phyloP scores from a whole-genome alignment of 441 rosid genomes.

The Pelargonium citronellum region DNA sequence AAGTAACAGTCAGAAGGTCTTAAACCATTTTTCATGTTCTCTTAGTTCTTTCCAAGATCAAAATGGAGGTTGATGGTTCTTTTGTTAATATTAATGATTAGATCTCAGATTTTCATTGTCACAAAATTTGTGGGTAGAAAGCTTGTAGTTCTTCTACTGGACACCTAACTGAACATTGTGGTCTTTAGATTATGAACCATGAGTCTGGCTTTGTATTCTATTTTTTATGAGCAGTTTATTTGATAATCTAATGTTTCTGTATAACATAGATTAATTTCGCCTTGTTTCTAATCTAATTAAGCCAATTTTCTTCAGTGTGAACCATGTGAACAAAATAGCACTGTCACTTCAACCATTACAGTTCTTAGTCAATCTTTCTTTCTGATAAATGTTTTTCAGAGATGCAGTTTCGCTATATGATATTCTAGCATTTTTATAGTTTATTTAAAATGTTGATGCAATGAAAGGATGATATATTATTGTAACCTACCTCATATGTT shows the following conservation, averaged over 20 bases:
- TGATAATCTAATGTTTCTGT: not conserved
- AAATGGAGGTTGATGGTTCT: not conserved
- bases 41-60: not conserved
- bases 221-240: not conserved
- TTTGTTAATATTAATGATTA: not conserved
- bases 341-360: not conserved
- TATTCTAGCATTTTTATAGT: not conserved
- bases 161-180: not conserved
- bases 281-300: slow-evolving; percentile 4
- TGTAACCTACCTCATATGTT: slow-evolving; percentile 36
- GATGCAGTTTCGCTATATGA: not conserved
- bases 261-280: not conserved
- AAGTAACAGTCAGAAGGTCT: not conserved
- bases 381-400: not conserved
- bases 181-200: not conserved
- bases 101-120: not conserved
- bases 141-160: not conserved
- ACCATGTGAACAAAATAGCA: not conserved
- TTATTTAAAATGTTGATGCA: not conserved
- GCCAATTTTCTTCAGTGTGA: not conserved
- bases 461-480: slow-evolving; percentile 8
- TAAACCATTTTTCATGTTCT: slow-evolving; percentile 6
- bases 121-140: not conserved
- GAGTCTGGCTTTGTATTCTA: not conserved
- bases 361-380: not conserved